Conservation (phyloP, 2,329 filamentous ascomycete genomes). For the Paecilomyces variotii region DNA sequence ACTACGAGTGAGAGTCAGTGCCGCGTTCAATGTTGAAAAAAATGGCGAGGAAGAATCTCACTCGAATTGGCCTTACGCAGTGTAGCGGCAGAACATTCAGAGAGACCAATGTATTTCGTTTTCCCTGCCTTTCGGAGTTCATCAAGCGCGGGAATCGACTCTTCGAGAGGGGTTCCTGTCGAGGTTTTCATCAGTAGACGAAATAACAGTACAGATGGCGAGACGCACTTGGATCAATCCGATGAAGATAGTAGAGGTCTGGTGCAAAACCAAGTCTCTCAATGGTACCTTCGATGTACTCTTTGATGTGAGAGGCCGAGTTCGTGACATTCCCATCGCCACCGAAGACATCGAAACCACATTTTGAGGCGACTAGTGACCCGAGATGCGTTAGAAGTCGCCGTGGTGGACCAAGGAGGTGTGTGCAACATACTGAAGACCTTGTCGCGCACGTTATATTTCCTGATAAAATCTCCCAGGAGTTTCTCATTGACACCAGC, state of each 20-base stretch:
- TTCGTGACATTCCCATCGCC: slow-evolving; percentile 31
- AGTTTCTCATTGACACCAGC: slow-evolving; percentile 44
- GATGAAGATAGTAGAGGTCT: slow-evolving; percentile 39
- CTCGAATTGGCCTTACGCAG: slow-evolving; percentile 39
- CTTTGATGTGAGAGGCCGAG: slow-evolving; percentile 38
- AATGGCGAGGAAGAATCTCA: slow-evolving; percentile 10
- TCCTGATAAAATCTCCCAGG: slow-evolving; percentile 43
- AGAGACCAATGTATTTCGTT: slow-evolving; percentile 43
- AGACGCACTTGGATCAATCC: slow-evolving; percentile 37
- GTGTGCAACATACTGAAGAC: slow-evolving; percentile 30
- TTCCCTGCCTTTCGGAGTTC: slow-evolving; percentile 40
- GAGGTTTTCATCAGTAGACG: neutral
- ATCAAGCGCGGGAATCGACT: slow-evolving; percentile 42
- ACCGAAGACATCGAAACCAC: slow-evolving; percentile 35
- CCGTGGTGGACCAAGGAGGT: too few relatives aligned
- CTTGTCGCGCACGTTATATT: slow-evolving; percentile 44
- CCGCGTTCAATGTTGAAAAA: neutral
- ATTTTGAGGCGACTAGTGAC: slow-evolving; percentile 41
- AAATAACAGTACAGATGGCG: neutral
- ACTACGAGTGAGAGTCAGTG: slow-evolving; percentile 23
- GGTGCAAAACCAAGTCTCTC: slow-evolving; percentile 42
- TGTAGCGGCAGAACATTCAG: slow-evolving; percentile 40
- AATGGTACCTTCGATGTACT: slow-evolving; percentile 44
- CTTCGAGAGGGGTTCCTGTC: slow-evolving; percentile 37
- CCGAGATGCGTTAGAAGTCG: too few relatives aligned